phyloP scores from a whole-genome alignment of 1,284 basidiomycete genomes.

The Chalciporus sp. region DNA sequence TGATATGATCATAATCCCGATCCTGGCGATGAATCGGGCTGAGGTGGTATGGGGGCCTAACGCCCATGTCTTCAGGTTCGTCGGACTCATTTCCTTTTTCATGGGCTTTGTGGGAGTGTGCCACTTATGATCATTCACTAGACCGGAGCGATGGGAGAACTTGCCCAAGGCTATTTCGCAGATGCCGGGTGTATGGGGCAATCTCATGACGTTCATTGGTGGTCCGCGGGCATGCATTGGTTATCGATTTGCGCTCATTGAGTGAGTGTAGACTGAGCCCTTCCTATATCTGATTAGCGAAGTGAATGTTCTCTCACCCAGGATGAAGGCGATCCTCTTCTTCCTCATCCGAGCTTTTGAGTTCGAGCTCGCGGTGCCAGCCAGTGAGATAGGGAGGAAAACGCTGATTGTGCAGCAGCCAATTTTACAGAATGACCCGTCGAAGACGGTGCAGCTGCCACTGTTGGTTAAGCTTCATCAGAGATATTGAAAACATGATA shows the following conservation, averaged over 20 bases:
- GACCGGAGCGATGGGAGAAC: slow-evolving; percentile 61
- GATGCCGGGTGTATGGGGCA: slow-evolving; percentile 61
- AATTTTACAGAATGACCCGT: slow-evolving; percentile 25
- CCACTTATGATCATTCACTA: slow-evolving; percentile 18
- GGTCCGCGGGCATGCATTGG: slow-evolving; percentile 68
- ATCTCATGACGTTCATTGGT: slow-evolving; percentile 62
- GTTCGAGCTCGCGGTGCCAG: slow-evolving; percentile 51
- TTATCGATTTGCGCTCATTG: slow-evolving; percentile 68
- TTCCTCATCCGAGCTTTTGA: slow-evolving; percentile 56
- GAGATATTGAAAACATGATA: background rate
- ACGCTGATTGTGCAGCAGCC: slow-evolving; percentile 42
- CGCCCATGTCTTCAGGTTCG: slow-evolving; percentile 11
- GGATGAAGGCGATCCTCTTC: slow-evolving; percentile 60
- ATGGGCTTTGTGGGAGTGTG: background rate
- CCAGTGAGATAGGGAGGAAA: slow-evolving; percentile 31
- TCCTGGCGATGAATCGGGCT: slow-evolving; percentile 49
- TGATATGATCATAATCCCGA: slow-evolving; percentile 43
- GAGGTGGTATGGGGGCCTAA: slow-evolving; percentile 49
- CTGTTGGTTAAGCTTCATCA: slow-evolving; percentile 8
- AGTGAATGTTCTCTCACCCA: no score
- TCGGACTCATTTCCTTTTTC: no score
- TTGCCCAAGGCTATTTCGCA: slow-evolving; percentile 44
- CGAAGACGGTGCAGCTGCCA: slow-evolving; percentile 7
- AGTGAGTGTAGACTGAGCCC: no score
- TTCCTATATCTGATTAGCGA: no score